These are phyloP conservation scores for Sporothrix phasma DNA, from an alignment of 2,329 filamentous ascomycete species.

Conservation along the genomic window DNA sequence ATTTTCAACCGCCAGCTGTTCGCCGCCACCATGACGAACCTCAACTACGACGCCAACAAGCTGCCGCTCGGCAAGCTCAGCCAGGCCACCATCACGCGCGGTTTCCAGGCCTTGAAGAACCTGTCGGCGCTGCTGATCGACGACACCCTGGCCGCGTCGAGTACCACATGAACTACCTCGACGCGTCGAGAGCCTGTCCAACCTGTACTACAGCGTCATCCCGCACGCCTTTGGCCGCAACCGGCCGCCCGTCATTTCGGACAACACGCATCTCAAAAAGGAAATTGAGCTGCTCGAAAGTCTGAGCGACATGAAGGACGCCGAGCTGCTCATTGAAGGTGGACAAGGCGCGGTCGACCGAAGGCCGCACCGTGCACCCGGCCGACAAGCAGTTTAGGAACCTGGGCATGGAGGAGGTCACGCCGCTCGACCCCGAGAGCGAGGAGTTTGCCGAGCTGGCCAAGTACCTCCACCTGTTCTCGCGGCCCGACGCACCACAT, in stretches of 20 bases:
- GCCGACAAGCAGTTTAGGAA: slow-evolving; percentile 65
- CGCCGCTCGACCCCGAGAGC: slow-evolving; percentile 47
- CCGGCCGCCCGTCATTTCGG: slow-evolving; percentile 57
- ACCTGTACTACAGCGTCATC: slow-evolving; percentile 71
- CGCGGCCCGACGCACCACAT: slow-evolving; percentile 56
- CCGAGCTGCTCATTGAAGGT: slow-evolving; percentile 67
- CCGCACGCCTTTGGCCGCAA: slow-evolving; percentile 71
- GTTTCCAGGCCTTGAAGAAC: slow-evolving; percentile 69
- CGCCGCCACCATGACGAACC: slow-evolving; percentile 50
- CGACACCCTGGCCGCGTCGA: slow-evolving; percentile 34
- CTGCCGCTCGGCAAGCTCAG: slow-evolving; percentile 76
- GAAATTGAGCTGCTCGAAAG: slow-evolving; percentile 75
- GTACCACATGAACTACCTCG: slow-evolving; percentile 30
- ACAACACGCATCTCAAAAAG: slow-evolving; percentile 50
- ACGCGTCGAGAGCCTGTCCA: slow-evolving; percentile 57
- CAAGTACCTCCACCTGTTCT: slow-evolving; percentile 57
- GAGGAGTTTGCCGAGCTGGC: slow-evolving; percentile 56
- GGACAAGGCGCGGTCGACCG: slow-evolving; percentile 37
- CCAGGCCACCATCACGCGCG: slow-evolving; percentile 63
- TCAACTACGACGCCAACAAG: slow-evolving; percentile 67
- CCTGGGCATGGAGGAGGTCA: slow-evolving; percentile 68
- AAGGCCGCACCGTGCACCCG: slow-evolving; percentile 43
- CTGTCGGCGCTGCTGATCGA: slow-evolving; percentile 57
- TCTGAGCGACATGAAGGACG: slow-evolving; percentile 76
- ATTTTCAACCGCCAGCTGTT: slow-evolving; percentile 77